Conservation (phyloP, 345 rosid species). For the Dipteronia sinensis region DNA sequence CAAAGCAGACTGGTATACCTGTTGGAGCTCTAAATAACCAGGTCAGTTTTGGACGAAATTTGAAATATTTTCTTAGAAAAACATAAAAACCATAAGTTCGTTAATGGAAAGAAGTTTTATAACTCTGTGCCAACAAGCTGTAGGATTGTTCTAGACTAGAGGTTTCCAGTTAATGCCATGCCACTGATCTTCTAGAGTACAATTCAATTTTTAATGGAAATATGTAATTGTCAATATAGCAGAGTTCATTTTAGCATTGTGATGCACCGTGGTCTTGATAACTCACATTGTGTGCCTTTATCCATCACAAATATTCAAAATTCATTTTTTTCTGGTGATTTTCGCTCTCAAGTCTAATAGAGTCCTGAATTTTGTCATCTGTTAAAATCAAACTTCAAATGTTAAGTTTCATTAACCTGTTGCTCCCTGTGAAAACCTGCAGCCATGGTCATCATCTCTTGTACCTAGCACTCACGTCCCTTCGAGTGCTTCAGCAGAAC, state of each 20-base stretch:
- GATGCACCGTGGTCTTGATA: too few species aligned
- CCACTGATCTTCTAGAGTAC: neutral
- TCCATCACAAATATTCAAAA: neutral
- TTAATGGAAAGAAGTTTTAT: neutral
- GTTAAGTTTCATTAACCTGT: neutral
- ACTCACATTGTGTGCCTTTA: neutral
- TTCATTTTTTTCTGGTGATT: neutral
- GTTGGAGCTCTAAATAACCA: conserved; percentile 29
- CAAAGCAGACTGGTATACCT: conserved; percentile 26
- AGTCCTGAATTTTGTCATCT: neutral
- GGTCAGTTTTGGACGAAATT: conserved; percentile 33
- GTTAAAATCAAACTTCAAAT: neutral
- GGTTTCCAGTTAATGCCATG: neutral
- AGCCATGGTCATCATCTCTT: conserved; percentile 31
- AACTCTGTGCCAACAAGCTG: neutral
- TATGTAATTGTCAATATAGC: too few species aligned
- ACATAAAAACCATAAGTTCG: neutral
- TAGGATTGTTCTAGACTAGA: conserved; percentile 6
- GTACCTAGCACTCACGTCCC: conserved; percentile 33
- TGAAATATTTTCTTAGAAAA: neutral
- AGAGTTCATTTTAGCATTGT: too few species aligned
- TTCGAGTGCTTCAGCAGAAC: conserved; percentile 31
- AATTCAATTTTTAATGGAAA: too few species aligned
- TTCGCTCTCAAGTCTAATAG: neutral
- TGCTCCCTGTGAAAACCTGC: conserved; percentile 18